Base-by-base conservation (phyloP, 2,329 filamentous ascomycete species). In the Rhynchosporium graminicola region DNA sequence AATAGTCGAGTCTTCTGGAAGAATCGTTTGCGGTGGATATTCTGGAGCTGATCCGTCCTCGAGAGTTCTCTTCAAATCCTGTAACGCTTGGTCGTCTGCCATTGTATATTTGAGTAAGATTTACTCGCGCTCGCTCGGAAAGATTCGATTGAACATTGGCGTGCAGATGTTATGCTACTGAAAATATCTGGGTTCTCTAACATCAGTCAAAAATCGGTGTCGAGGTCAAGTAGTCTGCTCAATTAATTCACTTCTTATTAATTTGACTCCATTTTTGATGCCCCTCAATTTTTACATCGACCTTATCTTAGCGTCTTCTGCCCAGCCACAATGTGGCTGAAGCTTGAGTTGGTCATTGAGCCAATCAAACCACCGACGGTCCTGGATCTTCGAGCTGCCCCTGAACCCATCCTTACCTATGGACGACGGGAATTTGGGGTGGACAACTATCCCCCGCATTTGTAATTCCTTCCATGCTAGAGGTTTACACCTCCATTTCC, bases 1-100 rank as follows among this genome's bases (percentile, higher is more conserved):
- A 10, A 69, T 59, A 15, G 72, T 67, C 36, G 71, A 72, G 54
- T 74, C 73, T 50, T 71, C 71, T 31, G 62, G 63, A 6, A 67
- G 38, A 29, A 70, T 65, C 61, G 67, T 66, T 52, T 70, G 69
- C 38, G 67, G 57, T 56, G 66, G 60, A 43, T 64, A 59, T 55
- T 68, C 69, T 33, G 65, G 61, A 50, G 61, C 50, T 58, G 64
- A 62, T 26, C 61, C 59, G 26, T 31, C 62, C 29, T 69, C 67
- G 0, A 66, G 56, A 42, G 67, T 64, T 47, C 67, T 68, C 61
- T 75, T 72, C 46, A 74, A 64, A 31, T 72, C 67, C 58, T 63
- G 63, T 5, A 66, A 56, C 46, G 69, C 69, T 13, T 64, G 28
- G 9, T 63, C 51, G 15, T 64, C 66, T 13, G 64, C 51, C 71